Evolutionary conservation across 2,329 filamentous ascomycete genomes (phyloP).

Genomic region (Colletotrichum lupini): DNA sequence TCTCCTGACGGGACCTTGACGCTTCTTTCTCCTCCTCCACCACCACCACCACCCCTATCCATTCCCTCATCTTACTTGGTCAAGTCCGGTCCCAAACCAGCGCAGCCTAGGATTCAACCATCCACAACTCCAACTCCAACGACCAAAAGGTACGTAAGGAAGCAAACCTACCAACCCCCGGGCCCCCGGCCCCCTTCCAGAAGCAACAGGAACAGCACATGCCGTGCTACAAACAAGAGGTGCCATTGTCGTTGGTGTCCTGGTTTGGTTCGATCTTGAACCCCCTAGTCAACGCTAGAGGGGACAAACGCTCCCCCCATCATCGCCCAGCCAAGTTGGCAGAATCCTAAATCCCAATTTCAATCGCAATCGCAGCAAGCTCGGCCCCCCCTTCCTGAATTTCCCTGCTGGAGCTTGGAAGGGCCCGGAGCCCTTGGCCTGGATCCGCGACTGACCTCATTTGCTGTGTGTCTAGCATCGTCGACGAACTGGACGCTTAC

Average conservation of each 20-base stretch:
- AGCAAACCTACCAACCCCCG: neutral
- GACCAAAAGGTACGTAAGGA: neutral
- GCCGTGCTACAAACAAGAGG: neutral
- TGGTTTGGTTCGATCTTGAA: neutral
- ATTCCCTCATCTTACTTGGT: conserved; percentile 20
- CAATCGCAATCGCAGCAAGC: conserved; percentile 21
- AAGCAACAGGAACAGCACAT: neutral
- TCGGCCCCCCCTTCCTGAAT: conserved; percentile 21
- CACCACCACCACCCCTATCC: conserved; percentile 3
- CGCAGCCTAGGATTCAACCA: conserved; percentile 10
- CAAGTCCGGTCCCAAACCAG: conserved; percentile 13
- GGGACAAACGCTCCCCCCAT: neutral
- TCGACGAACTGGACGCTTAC: conserved; percentile 20
- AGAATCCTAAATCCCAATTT: neutral
- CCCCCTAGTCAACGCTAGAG: neutral
- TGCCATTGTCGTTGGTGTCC: conserved; percentile 3
- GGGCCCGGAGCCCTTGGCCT: conserved; percentile 19
- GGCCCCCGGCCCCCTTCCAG: neutral
- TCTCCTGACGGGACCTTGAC: neutral
- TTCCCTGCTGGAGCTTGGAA: neutral
- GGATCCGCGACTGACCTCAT: conserved; percentile 34
- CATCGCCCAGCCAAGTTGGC: neutral
- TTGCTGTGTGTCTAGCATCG: conserved; percentile 31
- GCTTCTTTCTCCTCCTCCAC: neutral
- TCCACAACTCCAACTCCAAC: conserved; percentile 2